Evolutionary conservation across 2,329 filamentous ascomycete genomes (phyloP).

Genomic region (Pseudogymnoascus sp.): DNA sequence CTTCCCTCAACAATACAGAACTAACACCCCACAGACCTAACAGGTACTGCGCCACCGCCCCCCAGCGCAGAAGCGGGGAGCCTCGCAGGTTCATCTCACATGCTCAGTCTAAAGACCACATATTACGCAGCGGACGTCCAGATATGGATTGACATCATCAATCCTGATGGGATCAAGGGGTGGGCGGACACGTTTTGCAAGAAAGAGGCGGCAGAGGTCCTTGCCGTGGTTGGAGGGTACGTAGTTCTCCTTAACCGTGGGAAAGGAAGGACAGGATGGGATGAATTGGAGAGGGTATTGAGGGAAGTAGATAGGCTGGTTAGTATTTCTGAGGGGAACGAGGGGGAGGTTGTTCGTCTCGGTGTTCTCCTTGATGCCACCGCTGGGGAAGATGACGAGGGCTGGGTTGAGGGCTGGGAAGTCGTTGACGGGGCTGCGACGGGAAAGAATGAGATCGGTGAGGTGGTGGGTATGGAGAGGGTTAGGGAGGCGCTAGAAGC

Average conservation of each 20-base stretch:
- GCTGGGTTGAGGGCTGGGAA: constrained; percentile 49
- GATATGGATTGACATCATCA: constrained; percentile 52
- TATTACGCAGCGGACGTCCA: constrained; percentile 56
- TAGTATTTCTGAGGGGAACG: constrained; percentile 38
- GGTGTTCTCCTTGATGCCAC: constrained; percentile 49
- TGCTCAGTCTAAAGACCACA: constrained; percentile 44
- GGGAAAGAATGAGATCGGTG: constrained; percentile 50
- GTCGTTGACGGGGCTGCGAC: constrained; percentile 47
- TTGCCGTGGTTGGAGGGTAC: constrained; percentile 52
- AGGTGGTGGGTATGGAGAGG: constrained; percentile 51
- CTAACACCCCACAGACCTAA: constrained; percentile 38
- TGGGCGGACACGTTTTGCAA: constrained; percentile 54
- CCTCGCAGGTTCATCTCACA: constrained; percentile 53
- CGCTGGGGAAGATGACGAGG: constrained; percentile 53
- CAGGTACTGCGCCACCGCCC: constrained; percentile 37
- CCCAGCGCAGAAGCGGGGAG: constrained; percentile 30
- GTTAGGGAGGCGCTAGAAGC: constrained; percentile 54
- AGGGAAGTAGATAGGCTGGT: constrained; percentile 47
- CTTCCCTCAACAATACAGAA: background rate
- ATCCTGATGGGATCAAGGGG: constrained; percentile 10
- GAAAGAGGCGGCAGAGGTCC: constrained; percentile 54
- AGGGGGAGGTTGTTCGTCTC: constrained; percentile 57
- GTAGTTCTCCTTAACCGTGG: constrained; percentile 46
- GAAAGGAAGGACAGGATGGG: constrained; percentile 18
- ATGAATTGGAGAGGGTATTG: constrained; percentile 36